phyloP scores from a whole-genome alignment of 768 basidiomycete genomes.

The Royoungia palumana region DNA sequence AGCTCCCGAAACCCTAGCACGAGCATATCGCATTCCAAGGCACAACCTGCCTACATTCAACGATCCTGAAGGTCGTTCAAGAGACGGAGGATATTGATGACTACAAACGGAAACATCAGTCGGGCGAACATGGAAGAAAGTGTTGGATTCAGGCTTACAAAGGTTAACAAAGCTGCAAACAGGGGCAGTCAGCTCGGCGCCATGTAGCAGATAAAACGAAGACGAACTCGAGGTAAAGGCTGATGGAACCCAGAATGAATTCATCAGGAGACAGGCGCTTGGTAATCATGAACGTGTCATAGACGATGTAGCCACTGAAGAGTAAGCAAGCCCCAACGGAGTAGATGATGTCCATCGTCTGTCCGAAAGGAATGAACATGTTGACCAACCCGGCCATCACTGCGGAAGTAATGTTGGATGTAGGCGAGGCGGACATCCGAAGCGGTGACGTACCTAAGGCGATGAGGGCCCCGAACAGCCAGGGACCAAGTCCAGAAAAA shows the following conservation, averaged over 20 bases:
- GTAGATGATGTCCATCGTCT: conserved; percentile 77
- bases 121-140: neutral
- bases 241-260: conserved; percentile 85
- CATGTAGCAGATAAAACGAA: neutral
- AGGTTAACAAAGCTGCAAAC: conserved; percentile 76
- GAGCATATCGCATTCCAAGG: neutral
- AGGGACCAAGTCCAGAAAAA: conserved; percentile 89
- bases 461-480: conserved; percentile 80
- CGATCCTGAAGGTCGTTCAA: conserved; percentile 54
- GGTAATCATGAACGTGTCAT: conserved; percentile 89
- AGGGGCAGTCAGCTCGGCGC: conserved; percentile 14
- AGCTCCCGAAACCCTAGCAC: neutral
- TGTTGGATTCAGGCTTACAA: conserved; percentile 48
- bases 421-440: neutral
- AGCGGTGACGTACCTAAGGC: conserved; percentile 56
- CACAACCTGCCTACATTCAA: conserved; percentile 11
- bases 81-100: conserved; percentile 83
- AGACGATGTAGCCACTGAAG: conserved; percentile 89
- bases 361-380: conserved; percentile 82
- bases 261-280: conserved; percentile 89
- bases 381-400: conserved; percentile 81
- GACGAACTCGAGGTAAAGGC: conserved; percentile 90
- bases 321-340: conserved; percentile 75
- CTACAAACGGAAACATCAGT: conserved; percentile 33
- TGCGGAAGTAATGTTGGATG: conserved; percentile 24